Conservation (phyloP, 352 stramenopile species). For the Phytophthora niederhauseri region DNA sequence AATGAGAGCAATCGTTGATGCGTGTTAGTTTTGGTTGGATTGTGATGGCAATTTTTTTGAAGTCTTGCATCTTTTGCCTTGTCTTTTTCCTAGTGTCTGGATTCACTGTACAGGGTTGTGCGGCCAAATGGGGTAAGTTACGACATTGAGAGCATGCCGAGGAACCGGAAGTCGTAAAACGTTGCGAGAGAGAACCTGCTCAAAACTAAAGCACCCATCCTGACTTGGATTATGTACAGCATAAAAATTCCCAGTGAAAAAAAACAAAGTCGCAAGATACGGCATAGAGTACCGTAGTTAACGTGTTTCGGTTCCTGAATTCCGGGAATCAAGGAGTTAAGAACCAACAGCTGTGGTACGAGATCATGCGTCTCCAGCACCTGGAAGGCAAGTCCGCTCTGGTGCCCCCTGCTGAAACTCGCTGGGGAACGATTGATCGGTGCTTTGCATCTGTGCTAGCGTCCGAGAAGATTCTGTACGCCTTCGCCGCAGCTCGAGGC, state of each 20-base stretch:
- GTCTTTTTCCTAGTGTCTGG: neutral
- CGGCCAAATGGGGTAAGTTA: slow-evolving; percentile 9
- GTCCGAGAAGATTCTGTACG: slow-evolving; percentile 5
- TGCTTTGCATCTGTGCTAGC: neutral
- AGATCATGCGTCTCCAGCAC: neutral
- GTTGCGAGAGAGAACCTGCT: slow-evolving; percentile 9
- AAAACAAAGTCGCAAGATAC: slow-evolving; percentile 11
- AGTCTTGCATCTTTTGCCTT: neutral
- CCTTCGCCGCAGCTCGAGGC: neutral
- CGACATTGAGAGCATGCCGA: neutral
- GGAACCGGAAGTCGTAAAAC: slow-evolving; percentile 3
- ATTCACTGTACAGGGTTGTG: neutral
- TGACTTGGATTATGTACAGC: neutral
- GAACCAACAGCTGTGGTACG: slow-evolving; percentile 13
- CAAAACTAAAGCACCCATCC: slow-evolving; percentile 15
- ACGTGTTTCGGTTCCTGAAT: neutral
- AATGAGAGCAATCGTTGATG: no score
- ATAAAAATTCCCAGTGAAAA: slow-evolving; percentile 6
- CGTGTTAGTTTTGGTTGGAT: no score
- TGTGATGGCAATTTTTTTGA: no score
- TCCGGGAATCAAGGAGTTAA: slow-evolving; percentile 9
- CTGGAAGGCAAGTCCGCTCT: neutral
- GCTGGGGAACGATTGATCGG: slow-evolving; percentile 3
- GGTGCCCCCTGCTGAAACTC: slow-evolving; percentile 2
- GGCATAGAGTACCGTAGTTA: slow-evolving; percentile 6